Percentiles rank a stretch among this genome's conserved stretches.
Evolutionary conservation across 352 stramenopile species (phyloP).

Genomic region (Globisporangium apiculatum): DNA sequence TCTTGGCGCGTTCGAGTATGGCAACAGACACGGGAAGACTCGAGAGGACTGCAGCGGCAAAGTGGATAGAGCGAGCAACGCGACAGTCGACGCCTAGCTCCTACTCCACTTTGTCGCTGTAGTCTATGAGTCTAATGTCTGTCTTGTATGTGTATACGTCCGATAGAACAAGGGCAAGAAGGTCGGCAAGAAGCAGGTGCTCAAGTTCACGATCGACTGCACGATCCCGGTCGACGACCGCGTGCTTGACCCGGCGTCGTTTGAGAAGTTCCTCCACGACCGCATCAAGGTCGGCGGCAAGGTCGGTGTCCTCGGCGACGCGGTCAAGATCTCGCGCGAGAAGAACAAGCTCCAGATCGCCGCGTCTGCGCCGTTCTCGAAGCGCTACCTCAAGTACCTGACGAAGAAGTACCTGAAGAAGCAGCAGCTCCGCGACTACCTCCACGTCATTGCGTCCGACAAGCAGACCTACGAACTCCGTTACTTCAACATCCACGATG

Average conservation of each 20-base stretch:
- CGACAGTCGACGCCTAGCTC: too few relatives aligned
- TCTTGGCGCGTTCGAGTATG: neutral
- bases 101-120: neutral
- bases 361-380: conserved; percentile 94
- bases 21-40: neutral
- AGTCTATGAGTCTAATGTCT: conserved; percentile 6
- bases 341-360: conserved; percentile 96
- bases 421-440: conserved; percentile 99
- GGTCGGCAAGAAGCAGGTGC: conserved; percentile 84
- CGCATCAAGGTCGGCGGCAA: conserved; percentile 99
- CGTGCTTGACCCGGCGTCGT: conserved; percentile 97
- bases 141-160: neutral
- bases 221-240: conserved; percentile 98
- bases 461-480: conserved; percentile 99
- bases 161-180: conserved; percentile 80
- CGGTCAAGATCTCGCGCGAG: conserved; percentile 94
- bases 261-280: conserved; percentile 99
- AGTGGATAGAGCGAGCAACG: neutral
- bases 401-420: conserved; percentile 99
- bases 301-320: conserved; percentile 93
- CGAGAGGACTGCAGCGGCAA: neutral
- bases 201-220: conserved; percentile 94
- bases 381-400: conserved; percentile 99
- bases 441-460: conserved; percentile 97
- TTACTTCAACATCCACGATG: conserved; percentile 98